Percentiles rank a stretch among this genome's conserved stretches.
These are phyloP conservation scores for Gracilaria caudata DNA, from an alignment of 23 red algal genomes.

Conservation along the genomic window DNA sequence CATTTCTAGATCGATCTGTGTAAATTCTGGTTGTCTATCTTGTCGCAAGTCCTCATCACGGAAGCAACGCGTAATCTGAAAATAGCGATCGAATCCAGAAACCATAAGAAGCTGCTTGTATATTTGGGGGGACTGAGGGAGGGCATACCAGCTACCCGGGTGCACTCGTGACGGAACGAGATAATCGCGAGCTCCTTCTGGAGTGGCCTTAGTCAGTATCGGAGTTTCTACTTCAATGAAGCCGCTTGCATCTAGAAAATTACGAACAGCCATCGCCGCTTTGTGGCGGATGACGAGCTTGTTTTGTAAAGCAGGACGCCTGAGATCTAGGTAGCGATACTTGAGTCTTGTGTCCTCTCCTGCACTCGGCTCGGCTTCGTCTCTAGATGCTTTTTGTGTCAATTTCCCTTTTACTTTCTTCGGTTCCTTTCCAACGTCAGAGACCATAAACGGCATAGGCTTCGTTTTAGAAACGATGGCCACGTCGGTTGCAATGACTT, in stretches of 20 bases:
- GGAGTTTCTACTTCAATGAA: constrained; percentile 99
- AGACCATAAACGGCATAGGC: constrained; percentile 89
- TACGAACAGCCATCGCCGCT: constrained; percentile 76
- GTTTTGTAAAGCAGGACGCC: constrained; percentile 75
- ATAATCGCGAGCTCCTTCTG: constrained; percentile 98
- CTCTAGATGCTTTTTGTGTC: not conserved
- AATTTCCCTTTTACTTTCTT: constrained; percentile 44
- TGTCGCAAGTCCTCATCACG: constrained; percentile 96
- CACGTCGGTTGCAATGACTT: constrained; percentile 78
- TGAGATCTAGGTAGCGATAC: constrained; percentile 94
- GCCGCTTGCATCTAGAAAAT: constrained; percentile 74
- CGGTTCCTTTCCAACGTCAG: constrained; percentile 42
- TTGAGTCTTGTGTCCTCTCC: constrained; percentile 77
- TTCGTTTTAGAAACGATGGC: constrained; percentile 74
- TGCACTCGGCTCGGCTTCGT: not conserved
- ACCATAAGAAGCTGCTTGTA: constrained; percentile 99
- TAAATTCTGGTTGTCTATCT: constrained; percentile 99
- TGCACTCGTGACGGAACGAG: constrained; percentile 94
- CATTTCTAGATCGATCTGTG: constrained; percentile 99
- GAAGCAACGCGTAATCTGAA: constrained; percentile 98
- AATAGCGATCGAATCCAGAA: constrained; percentile 95
- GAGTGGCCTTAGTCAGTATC: constrained; percentile 91
- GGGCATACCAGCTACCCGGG: constrained; percentile 87
- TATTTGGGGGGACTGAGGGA: constrained; percentile 98
- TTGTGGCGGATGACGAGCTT: constrained; percentile 79